Base-by-base conservation (phyloP, 345 rosid genomes). In the Eucalyptus urophylla region DNA sequence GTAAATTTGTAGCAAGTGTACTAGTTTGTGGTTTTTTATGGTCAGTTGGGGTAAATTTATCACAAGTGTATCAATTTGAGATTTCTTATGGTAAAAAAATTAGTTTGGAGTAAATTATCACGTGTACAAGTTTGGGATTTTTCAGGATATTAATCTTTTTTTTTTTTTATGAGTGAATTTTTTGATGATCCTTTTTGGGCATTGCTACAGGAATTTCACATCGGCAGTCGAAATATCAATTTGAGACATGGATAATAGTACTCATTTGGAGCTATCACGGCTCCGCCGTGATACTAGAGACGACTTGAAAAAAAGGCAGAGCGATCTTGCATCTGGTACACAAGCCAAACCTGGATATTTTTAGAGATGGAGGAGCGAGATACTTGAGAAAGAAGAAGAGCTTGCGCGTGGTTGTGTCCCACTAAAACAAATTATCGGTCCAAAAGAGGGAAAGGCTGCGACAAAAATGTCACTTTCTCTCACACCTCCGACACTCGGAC, bases 1-100 rank as follows among this genome's bases (percentile, higher is more conserved):
- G 1, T 53, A 19, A 19, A 53, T 53, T 7, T 53, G 56, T 53
- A 3, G 24, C 24, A 8, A 53, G 2, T 19, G 11, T 53, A 53
- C 24, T 53, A 1, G 25, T 19, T 53, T 53, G 58, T 53, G 25
- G 2, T 5, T 53, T 53, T 53, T 53, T 53, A 53, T 53, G 11
- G 11, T 53, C 0, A 0, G 1, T 53, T 53, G 2, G 0, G 11
- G 1, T 53, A 53, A 53, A 19, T 53, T 53, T 19, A 53, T 53
- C 11, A 8, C 4, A 8, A 0, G 11, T 19, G 11, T 53, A 53
- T 0, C 11, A 19, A 53, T 53, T 53, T 53, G 56, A 19, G 10
- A 0, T 7, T 53, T 53, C 7, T 53, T 4, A 53, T 19, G 5
- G 4, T 53, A 53, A 53, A 53, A 17, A 8, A 53, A 8, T 19